Evolutionary conservation across 2,329 filamentous ascomycete genomes (phyloP).

Genomic region (Trichophyton rubrum): DNA sequence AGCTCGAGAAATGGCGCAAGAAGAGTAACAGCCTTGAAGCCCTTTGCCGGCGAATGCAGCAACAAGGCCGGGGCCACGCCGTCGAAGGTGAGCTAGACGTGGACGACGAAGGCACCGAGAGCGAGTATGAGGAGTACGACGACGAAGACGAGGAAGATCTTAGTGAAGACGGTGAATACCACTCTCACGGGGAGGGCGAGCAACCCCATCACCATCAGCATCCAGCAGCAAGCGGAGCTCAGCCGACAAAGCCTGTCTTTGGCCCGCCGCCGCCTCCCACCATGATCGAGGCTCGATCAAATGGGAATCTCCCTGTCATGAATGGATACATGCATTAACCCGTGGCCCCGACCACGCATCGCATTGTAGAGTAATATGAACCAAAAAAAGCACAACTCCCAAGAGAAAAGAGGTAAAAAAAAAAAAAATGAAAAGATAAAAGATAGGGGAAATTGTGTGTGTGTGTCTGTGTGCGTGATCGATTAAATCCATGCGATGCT

Average conservation of each 20-base stretch:
- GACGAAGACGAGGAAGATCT: slow-evolving; percentile 51
- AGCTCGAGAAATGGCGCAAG: slow-evolving; percentile 66
- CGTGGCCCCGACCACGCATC: not conserved
- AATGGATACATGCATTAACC: slow-evolving; percentile 27
- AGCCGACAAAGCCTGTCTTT: slow-evolving; percentile 32
- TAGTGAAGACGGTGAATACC: slow-evolving; percentile 48
- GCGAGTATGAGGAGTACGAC: slow-evolving; percentile 43
- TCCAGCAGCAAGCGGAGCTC: slow-evolving; percentile 25
- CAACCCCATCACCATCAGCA: slow-evolving; percentile 49
- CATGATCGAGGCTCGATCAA: slow-evolving; percentile 34
- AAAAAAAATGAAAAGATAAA: not conserved
- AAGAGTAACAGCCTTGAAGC: slow-evolving; percentile 86
- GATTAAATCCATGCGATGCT: not conserved
- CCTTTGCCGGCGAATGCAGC: slow-evolving; percentile 92
- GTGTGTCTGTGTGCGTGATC: not conserved
- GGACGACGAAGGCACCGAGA: slow-evolving; percentile 37
- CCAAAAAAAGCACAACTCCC: not conserved
- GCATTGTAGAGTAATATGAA: slow-evolving; percentile 1
- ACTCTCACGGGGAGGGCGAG: slow-evolving; percentile 53
- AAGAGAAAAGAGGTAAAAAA: too few relatives aligned
- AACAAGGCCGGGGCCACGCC: slow-evolving; percentile 70
- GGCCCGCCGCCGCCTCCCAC: slow-evolving; percentile 41
- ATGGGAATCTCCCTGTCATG: slow-evolving; percentile 33
- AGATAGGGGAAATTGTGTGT: not conserved
- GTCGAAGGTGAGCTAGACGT: slow-evolving; percentile 47